Evolutionary conservation across 2,329 filamentous ascomycete genomes (phyloP), one percentile per base, ranked within the genome.

Genomic region (Ascochyta koolunga): DNA sequence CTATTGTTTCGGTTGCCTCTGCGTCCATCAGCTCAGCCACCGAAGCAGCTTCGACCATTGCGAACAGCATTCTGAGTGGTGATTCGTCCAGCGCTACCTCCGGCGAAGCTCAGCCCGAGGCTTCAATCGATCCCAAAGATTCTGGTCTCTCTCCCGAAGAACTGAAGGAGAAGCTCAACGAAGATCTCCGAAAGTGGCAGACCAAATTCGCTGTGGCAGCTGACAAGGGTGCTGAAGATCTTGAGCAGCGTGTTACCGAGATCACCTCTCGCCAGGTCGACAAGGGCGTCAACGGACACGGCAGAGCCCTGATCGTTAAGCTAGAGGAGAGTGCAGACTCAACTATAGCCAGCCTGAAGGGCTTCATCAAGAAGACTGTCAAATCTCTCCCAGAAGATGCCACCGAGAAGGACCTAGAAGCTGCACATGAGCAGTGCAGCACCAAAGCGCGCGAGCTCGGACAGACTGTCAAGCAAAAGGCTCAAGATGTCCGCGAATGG

Each of bases 151-250:
- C 67, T 4, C 62, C 61, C 10, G 68, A 59, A 25, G 79, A 82
- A 38, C 74, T 79, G 15, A 82, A 84, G 22, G 83, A 83, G 48
- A 82, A 80, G 59, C 89, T 98, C 36, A 82, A 86, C 1, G 83
- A 88, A 38, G 95, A 99, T 71, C 82, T 99, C 13, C 83, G 85
- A 61, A 82, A 83, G 50, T 99, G 95, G 93, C 89, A 97, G 74
- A 85, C 86, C 58, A 96, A 96, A 68, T 97, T 96, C 71, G 84
- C 89, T 24, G 86, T 87, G 55, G 92, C 92, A 9, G 91, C 91
- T 7, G 89, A 96, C 56, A 92, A 96, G 70, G 93, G 92, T 5
- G 79, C 84, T n/a, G 85, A 87, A 57, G 85, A 89, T 65, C 78
- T 90, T 5, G 80, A 85, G 57, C 79, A 83, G 25, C 82, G 85